Evolutionary conservation across 2,329 filamentous ascomycete species (phyloP).

Genomic region (Fusarium pilosicola): DNA sequence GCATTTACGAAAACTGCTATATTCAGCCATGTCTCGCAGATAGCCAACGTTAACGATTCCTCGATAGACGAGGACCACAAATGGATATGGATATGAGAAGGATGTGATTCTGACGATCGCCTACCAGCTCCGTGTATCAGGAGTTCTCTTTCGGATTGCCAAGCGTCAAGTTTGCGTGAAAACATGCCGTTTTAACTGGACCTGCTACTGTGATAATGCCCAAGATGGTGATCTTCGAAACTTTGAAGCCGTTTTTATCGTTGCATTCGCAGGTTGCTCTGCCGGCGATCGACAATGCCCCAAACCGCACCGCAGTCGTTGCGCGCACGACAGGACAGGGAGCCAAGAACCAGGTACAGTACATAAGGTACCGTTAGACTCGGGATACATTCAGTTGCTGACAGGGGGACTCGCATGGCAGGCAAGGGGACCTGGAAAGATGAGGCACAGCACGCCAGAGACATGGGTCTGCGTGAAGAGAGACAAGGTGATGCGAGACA

Average conservation of each 20-base stretch:
- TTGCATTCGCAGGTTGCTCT: constrained; percentile 18
- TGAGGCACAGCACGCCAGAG: constrained; percentile 36
- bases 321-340: constrained; percentile 28
- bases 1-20: constrained; percentile 1
- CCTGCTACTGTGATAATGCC: constrained; percentile 11
- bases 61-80: not conserved
- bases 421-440: constrained; percentile 31
- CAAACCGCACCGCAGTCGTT: constrained; percentile 11
- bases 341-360: constrained; percentile 8
- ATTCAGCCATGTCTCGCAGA: constrained; percentile 7
- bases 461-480: constrained; percentile 33
- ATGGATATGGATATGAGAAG: constrained; percentile 17
- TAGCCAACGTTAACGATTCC: not conserved
- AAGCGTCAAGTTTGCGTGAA: constrained; percentile 5
- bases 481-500: constrained; percentile 41
- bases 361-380: constrained; percentile 16
- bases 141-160: constrained; percentile 1
- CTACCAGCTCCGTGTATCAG: not conserved
- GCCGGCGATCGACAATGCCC: constrained; percentile 28
- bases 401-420: constrained; percentile 32
- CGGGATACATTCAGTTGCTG: constrained; percentile 10
- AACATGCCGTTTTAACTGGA: constrained; percentile 2
- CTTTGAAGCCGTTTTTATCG: constrained; percentile 17
- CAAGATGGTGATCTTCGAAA: constrained; percentile 24
- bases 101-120: constrained; percentile 18